Conservation (phyloP, 2,329 filamentous ascomycete species). For the Neurospora crassa region DNA sequence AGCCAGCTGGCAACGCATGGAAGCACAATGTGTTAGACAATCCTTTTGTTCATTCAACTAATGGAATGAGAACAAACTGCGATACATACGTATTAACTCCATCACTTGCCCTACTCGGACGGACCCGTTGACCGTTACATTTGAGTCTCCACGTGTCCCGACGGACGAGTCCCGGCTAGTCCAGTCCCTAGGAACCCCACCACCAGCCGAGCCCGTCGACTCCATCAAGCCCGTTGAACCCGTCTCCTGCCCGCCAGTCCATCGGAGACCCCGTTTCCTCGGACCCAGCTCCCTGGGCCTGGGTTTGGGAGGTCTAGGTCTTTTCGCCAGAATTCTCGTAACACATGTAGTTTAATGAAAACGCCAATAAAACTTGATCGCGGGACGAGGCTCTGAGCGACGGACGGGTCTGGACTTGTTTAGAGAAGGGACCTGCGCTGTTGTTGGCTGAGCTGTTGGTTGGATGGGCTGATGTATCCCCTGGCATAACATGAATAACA, state of each 20-base stretch:
- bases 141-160: background rate
- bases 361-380: too few species aligned
- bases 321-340: background rate
- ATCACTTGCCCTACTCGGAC: background rate
- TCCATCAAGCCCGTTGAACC: background rate
- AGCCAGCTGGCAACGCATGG: background rate
- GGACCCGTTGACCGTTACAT: background rate
- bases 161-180: background rate
- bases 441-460: background rate
- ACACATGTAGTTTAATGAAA: background rate
- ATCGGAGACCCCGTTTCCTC: background rate
- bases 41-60: background rate
- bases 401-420: background rate
- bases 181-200: background rate
- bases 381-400: background rate
- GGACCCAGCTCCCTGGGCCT: background rate
- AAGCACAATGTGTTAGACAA: background rate
- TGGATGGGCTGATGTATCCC: background rate
- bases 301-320: background rate
- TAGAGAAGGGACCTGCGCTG: background rate
- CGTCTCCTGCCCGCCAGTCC: too few species aligned
- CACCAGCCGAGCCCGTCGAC: background rate
- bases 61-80: background rate
- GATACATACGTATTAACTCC: background rate
- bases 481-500: background rate